phyloP scores from a whole-genome alignment of 202 grass and related monocot species.

The Sporobolus alterniflorus region DNA sequence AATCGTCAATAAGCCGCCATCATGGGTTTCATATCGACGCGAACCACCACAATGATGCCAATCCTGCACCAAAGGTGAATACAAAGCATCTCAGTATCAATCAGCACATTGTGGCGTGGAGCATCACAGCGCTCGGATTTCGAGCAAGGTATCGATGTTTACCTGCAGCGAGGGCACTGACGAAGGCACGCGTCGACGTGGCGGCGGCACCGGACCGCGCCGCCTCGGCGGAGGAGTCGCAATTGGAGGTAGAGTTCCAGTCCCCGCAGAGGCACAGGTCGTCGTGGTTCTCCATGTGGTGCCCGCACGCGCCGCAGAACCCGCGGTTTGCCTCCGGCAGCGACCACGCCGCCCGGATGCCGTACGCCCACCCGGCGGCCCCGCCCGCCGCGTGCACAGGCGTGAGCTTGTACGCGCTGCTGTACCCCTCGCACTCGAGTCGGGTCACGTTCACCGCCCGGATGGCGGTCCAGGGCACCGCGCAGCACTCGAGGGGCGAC shows the following conservation, averaged over 20 bases:
- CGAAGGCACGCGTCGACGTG: no score
- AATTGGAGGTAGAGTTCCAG: constrained; percentile 93
- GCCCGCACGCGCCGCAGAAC: constrained; percentile 88
- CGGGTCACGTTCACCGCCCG: constrained; percentile 80
- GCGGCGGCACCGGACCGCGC: neutral
- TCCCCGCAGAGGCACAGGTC: constrained; percentile 84
- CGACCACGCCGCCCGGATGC: constrained; percentile 60
- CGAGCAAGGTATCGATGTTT: neutral
- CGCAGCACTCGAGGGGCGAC: constrained; percentile 79
- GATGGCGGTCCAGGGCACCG: constrained; percentile 64
- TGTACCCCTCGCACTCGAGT: constrained; percentile 92
- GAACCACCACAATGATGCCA: constrained; percentile 10
- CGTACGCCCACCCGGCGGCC: constrained; percentile 73
- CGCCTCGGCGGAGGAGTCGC: constrained; percentile 62
- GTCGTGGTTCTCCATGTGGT: constrained; percentile 55
- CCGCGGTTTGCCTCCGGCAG: constrained; percentile 75
- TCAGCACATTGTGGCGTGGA: neutral
- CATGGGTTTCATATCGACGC: neutral
- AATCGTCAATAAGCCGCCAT: neutral
- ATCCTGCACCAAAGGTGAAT: constrained; percentile 19
- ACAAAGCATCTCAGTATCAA: neutral
- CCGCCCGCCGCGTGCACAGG: constrained; percentile 56
- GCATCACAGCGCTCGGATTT: neutral
- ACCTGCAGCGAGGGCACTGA: constrained; percentile 37
- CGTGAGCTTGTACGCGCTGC: constrained; percentile 90